Evolutionary conservation across 75 land plant species (phyloP).

Genomic region (Picea sitchensis): DNA sequence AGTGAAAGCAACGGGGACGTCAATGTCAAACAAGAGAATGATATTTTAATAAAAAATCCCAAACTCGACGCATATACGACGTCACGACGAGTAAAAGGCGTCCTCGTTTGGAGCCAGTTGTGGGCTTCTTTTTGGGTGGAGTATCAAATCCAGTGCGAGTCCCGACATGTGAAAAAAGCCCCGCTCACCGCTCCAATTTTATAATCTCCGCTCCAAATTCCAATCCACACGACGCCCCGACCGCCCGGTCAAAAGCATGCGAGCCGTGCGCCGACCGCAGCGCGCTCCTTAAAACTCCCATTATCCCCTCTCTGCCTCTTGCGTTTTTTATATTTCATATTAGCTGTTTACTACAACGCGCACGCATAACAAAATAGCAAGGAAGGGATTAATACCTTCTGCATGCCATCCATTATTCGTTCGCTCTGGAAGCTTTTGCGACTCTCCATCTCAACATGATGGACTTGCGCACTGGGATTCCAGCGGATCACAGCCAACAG

Average conservation of each 20-base stretch:
- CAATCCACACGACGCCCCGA: background rate
- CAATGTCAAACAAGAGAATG: too few species aligned
- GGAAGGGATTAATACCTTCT: background rate
- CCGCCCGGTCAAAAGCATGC: conserved; percentile 10
- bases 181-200: too few species aligned
- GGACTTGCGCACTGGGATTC: background rate
- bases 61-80: too few species aligned
- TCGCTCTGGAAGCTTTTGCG: background rate
- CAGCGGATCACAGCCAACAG: background rate
- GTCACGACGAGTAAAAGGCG: too few species aligned
- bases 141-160: too few species aligned
- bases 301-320: background rate
- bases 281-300: background rate
- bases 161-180: too few species aligned
- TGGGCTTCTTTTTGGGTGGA: too few species aligned
- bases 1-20: too few species aligned
- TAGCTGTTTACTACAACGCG: background rate
- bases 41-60: too few species aligned
- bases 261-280: conserved; percentile 10
- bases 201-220: too few species aligned
- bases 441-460: background rate
- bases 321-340: background rate
- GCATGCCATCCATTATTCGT: background rate
- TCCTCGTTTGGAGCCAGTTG: too few species aligned
- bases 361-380: too few species aligned